Base-by-base conservation (phyloP, 2,329 filamentous ascomycete genomes). In the Neurospora crassa region DNA sequence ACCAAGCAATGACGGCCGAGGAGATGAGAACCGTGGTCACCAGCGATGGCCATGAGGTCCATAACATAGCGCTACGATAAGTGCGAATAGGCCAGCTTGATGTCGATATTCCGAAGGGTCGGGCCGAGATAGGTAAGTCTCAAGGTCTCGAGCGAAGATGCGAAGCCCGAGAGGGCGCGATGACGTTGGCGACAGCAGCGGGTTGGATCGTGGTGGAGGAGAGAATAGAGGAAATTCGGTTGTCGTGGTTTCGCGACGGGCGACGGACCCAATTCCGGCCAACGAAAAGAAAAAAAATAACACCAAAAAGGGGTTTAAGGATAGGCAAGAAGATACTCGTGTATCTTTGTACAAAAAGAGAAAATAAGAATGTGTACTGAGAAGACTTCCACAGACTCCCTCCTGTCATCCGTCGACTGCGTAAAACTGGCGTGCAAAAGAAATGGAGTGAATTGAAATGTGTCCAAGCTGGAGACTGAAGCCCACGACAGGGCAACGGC, bases 11-110 rank as follows among this genome's bases (percentile, higher is more conserved):
- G 74, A 81, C 78, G 74, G 81, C 79, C 76, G 79, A 81, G 76
- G 81, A 76, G 77, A 84, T 80, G 72, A 84, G 80, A 76, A 84
- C 76, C 74, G 82, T 82, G 74, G 82, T 81, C 78, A 83, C 80
- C 76, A 81, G 78, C 79, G 76, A 79, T 78, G 82, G 80, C 82
- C 80, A 83, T 81, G 81, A 81, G 80, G 79, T 82, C 83, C 83
- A 84, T 84, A 81, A 83, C 83, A 84, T 84, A 81, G 80, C 83
- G 83, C 76, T 78, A 74, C 75, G 78, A 77, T 79, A 72, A 71
- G 73, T 63, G 53, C 53, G 53, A 63, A 63, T 16, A 63, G 53
- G 53, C 53, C 53, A 63, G 53, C 24, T 63, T 63, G 53, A 63
- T 37, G 53, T 63, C 14, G 53, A 63, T 63, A 11, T 34, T 63